Percentiles rank a stretch among this genome's conserved stretches.
Conservation (phyloP, 208 protist species). For the Wallacemonas sp. region DNA sequence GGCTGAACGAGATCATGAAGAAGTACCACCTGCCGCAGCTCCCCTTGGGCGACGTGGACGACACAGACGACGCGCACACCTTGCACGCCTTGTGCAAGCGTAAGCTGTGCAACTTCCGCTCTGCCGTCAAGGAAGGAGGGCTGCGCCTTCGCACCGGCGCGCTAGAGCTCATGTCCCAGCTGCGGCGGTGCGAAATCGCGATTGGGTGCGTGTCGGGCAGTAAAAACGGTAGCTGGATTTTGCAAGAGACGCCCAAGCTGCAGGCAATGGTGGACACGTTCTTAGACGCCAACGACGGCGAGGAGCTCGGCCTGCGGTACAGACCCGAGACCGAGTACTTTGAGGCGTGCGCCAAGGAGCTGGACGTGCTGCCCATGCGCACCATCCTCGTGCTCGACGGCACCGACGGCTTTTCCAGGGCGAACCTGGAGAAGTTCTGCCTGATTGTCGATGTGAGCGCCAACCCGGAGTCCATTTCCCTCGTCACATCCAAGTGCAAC, state of each 20-base stretch:
- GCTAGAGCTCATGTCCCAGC: slow-evolving; percentile 63
- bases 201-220: slow-evolving; percentile 87
- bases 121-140: slow-evolving; percentile 44
- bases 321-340: slow-evolving; percentile 90
- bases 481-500: slow-evolving; percentile 42
- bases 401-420: slow-evolving; percentile 81
- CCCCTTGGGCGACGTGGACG: slow-evolving; percentile 40
- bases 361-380: slow-evolving; percentile 57
- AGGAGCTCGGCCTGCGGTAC: slow-evolving; percentile 56
- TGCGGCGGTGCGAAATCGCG: slow-evolving; percentile 73
- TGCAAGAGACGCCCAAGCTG: slow-evolving; percentile 64
- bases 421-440: slow-evolving; percentile 73
- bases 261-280: slow-evolving; percentile 67
- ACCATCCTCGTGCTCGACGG: slow-evolving; percentile 83
- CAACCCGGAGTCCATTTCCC: slow-evolving; percentile 38
- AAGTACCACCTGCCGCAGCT: slow-evolving; percentile 50
- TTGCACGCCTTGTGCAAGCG: slow-evolving; percentile 67
- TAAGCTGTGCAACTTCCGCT: slow-evolving; percentile 74
- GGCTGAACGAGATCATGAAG: slow-evolving; percentile 65
- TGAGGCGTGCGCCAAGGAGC: slow-evolving; percentile 57
- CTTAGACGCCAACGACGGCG: slow-evolving; percentile 76
- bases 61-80: slow-evolving; percentile 54
- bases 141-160: slow-evolving; percentile 58
- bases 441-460: slow-evolving; percentile 73
- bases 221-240: slow-evolving; percentile 78